Conservation (phyloP, 305 asterid species). For the Fraxinus dipetala region DNA sequence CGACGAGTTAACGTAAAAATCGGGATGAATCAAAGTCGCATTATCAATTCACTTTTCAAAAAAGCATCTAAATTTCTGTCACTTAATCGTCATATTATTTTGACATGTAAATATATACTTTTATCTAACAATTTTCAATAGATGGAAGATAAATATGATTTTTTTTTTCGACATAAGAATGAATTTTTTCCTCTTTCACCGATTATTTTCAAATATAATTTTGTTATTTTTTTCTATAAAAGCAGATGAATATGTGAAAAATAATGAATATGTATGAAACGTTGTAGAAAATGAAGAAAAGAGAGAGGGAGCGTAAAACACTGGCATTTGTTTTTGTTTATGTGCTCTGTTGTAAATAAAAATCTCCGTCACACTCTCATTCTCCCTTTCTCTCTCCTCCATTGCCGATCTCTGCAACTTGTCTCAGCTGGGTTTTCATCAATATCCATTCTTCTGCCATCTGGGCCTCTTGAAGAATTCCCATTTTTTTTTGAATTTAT, state of each 20-base stretch:
- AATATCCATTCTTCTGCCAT: neutral
- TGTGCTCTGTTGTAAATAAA: constrained; percentile 26
- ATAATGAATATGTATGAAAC: neutral
- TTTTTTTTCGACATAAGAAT: neutral
- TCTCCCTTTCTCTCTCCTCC: constrained; percentile 32
- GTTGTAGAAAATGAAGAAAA: neutral
- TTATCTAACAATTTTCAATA: neutral
- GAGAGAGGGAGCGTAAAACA: constrained; percentile 32
- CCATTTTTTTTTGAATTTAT: constrained; percentile 7
- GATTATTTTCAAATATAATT: neutral
- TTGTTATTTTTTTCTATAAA: neutral
- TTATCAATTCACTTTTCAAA: neutral
- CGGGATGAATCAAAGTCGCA: neutral
- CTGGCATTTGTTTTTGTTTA: constrained; percentile 30
- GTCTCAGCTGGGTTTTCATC: constrained; percentile 25
- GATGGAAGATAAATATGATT: neutral
- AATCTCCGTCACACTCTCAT: constrained; percentile 28
- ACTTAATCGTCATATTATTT: neutral
- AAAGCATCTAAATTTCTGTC: neutral
- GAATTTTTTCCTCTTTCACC: neutral
- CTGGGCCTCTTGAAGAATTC: constrained; percentile 20
- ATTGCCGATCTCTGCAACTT: constrained; percentile 34
- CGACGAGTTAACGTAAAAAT: neutral
- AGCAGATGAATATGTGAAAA: neutral
- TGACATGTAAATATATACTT: neutral